A percentile compares a stretch with the other conserved stretches of the same genome.
Conservation (phyloP, 2,329 filamentous ascomycete genomes). For the Penicillium capsulatum region DNA sequence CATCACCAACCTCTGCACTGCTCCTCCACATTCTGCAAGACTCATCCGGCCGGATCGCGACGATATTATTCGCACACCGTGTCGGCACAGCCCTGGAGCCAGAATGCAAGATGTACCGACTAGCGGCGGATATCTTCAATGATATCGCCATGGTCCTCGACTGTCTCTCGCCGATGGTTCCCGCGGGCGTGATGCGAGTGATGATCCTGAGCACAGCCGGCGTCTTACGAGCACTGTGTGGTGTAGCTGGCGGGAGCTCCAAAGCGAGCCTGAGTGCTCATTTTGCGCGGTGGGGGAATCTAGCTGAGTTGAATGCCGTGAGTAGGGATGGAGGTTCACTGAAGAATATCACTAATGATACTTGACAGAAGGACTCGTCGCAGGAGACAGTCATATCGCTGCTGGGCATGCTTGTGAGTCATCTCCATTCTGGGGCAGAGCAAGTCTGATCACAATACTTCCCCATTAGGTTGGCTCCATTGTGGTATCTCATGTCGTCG, state of each 20-base stretch:
- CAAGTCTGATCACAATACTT: background rate
- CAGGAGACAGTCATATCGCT: slow-evolving; percentile 93
- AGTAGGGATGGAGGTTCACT: slow-evolving; percentile 25
- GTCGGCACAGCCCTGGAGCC: slow-evolving; percentile 80
- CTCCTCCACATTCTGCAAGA: slow-evolving; percentile 81
- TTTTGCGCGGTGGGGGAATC: slow-evolving; percentile 80
- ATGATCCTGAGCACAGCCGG: slow-evolving; percentile 57
- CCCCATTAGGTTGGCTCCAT: slow-evolving; percentile 68
- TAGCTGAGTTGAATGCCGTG: slow-evolving; percentile 86
- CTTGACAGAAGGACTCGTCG: slow-evolving; percentile 72
- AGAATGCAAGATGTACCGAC: slow-evolving; percentile 84
- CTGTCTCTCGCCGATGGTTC: slow-evolving; percentile 70
- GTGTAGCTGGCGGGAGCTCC: slow-evolving; percentile 81
- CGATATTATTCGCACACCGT: slow-evolving; percentile 78
- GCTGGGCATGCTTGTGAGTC: slow-evolving; percentile 69
- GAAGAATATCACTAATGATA: slow-evolving; percentile 4
- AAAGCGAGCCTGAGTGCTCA: slow-evolving; percentile 90
- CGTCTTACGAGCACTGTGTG: slow-evolving; percentile 67
- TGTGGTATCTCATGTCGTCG: slow-evolving; percentile 71
- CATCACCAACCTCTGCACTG: slow-evolving; percentile 74
- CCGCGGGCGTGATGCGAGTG: slow-evolving; percentile 53
- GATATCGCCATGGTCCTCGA: slow-evolving; percentile 83
- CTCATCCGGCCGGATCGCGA: slow-evolving; percentile 73
- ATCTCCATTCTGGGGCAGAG: background rate
- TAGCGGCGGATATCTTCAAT: slow-evolving; percentile 84